Evolutionary conservation across 495 filamentous ascomycete species (phyloP).

Genomic region (Penicillium lividum): DNA sequence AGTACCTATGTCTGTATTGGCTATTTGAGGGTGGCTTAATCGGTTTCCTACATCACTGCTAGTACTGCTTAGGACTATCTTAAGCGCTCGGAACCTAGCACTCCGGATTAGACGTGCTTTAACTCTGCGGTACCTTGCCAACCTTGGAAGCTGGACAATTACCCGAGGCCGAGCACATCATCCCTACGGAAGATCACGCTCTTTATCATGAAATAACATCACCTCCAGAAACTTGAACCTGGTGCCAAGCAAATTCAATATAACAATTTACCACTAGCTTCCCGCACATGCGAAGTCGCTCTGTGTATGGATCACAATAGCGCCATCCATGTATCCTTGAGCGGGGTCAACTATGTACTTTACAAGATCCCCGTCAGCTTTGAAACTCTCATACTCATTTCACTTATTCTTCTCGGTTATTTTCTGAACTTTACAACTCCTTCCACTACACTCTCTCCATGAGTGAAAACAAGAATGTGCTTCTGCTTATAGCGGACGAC

Average conservation of each 20-base stretch:
- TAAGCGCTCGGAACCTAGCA: too few species aligned
- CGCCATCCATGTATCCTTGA: neutral
- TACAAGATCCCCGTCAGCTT: neutral
- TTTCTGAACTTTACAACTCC: neutral
- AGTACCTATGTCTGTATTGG: too few species aligned
- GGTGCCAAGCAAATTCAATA: neutral
- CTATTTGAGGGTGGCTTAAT: too few species aligned
- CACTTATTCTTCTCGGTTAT: neutral
- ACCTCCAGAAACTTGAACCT: neutral
- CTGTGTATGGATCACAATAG: neutral
- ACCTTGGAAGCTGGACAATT: neutral
- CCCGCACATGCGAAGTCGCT: too few species aligned
- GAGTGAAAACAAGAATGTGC: slow-evolving; percentile 29
- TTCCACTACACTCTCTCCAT: neutral
- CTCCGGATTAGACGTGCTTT: too few species aligned
- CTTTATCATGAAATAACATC: neutral
- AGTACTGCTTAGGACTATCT: too few species aligned
- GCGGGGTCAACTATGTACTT: neutral
- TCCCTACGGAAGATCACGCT: neutral
- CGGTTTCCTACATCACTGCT: too few species aligned
- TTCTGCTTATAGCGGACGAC: slow-evolving; percentile 47
- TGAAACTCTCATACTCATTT: neutral
- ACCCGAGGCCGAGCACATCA: neutral
- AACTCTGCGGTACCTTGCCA: too few species aligned
- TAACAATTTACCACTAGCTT: neutral